These are phyloP conservation scores for Saccharomycopsis javanensis DNA, from an alignment of 805 yeast genomes.

Conservation along the genomic window DNA sequence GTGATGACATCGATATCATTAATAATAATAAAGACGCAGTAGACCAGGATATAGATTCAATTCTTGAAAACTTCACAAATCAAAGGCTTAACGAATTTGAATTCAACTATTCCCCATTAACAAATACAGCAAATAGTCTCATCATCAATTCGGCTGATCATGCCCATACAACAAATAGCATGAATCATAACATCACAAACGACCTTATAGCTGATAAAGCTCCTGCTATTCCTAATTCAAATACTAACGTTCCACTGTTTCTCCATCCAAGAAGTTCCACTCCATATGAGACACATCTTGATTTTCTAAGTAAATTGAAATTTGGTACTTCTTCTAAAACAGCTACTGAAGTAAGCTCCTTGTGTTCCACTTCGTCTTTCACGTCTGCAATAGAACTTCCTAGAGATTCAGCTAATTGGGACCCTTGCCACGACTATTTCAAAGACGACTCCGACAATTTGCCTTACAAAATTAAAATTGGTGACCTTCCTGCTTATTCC, in stretches of 20 bases:
- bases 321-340: constrained; percentile 5
- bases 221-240: neutral
- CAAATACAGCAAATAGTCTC: neutral
- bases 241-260: neutral
- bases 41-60: neutral
- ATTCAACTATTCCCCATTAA: neutral
- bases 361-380: neutral
- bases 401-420: constrained; percentile 13
- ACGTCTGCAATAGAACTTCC: constrained; percentile 4
- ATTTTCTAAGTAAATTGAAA: constrained; percentile 6
- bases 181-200: neutral
- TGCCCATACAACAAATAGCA: neutral
- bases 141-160: neutral
- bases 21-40: neutral
- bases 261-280: neutral
- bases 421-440: constrained; percentile 9
- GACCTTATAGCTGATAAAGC: too few species aligned
- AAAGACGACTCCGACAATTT: constrained; percentile 16
- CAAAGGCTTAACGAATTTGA: neutral
- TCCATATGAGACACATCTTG: constrained; percentile 5
- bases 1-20: neutral
- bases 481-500: constrained; percentile 67
- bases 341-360: neutral
- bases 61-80: neutral
- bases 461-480: constrained; percentile 41